Conservation (phyloP, 257 asterid genomes). For the Prunella vulgaris region DNA sequence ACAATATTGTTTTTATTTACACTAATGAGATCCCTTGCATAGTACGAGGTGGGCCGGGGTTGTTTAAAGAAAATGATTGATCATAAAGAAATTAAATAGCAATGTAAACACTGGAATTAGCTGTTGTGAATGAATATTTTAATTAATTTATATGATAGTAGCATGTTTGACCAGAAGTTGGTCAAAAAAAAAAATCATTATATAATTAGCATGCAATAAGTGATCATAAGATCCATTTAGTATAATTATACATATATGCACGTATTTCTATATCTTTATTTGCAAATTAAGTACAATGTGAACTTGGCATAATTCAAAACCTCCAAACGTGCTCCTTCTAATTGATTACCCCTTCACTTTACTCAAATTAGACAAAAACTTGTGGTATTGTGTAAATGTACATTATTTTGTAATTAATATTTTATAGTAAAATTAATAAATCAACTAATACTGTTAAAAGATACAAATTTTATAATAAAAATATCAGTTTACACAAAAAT, state of each 20-base stretch:
- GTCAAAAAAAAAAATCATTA: constrained; percentile 6
- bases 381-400: too few relatives aligned
- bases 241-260: constrained; percentile 18
- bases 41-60: not conserved
- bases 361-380: too few relatives aligned
- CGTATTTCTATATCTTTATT: constrained; percentile 23
- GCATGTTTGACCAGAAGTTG: constrained; percentile 35
- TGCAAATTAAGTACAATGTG: constrained; percentile 19
- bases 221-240: constrained; percentile 28
- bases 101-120: constrained; percentile 26
- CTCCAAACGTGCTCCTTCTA: constrained; percentile 36
- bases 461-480: too few relatives aligned
- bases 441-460: too few relatives aligned
- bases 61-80: not conserved
- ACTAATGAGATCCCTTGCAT: not conserved
- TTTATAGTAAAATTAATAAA: too few relatives aligned
- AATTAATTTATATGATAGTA: not conserved
- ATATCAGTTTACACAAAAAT: too few relatives aligned
- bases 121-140: constrained; percentile 24
- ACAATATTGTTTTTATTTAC: not conserved
- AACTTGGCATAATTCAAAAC: constrained; percentile 36
- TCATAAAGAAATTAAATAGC: not conserved
- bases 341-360: constrained; percentile 39
- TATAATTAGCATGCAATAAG: constrained; percentile 35
- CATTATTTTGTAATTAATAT: too few relatives aligned